These are phyloP conservation scores for Xylogone sp. DNA, from an alignment of 2,329 filamentous ascomycete species.

Conservation along the genomic window DNA sequence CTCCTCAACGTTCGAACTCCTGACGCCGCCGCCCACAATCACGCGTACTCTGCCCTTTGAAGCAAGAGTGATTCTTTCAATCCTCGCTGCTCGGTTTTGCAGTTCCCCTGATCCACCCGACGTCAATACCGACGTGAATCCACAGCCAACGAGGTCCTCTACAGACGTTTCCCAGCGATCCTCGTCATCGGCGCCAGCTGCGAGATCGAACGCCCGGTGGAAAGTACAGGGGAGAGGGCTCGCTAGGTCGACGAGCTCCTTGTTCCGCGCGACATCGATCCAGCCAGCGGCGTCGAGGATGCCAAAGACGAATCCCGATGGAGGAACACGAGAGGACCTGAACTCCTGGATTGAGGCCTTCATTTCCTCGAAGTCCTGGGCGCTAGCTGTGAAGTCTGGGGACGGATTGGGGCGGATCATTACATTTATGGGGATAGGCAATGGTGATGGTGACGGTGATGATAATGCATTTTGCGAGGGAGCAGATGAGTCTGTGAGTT, in stretches of 20 bases:
- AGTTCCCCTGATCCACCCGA: slow-evolving; percentile 39
- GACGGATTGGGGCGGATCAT: slow-evolving; percentile 48
- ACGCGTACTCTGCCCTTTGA: slow-evolving; percentile 33
- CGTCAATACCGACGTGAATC: slow-evolving; percentile 44
- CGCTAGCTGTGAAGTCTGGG: slow-evolving; percentile 40
- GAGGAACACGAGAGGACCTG: slow-evolving; percentile 19
- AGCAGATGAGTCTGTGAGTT: slow-evolving; percentile 10
- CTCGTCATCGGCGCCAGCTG: slow-evolving; percentile 10
- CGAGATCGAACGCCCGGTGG: slow-evolving; percentile 47
- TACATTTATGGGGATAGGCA: slow-evolving; percentile 39
- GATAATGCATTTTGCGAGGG: slow-evolving; percentile 1
- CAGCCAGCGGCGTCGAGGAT: slow-evolving; percentile 30
- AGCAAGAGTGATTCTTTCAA: slow-evolving; percentile 1
- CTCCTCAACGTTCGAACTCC: slow-evolving; percentile 36
- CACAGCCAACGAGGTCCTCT: slow-evolving; percentile 34
- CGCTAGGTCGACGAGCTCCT: slow-evolving; percentile 37
- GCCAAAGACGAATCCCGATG: slow-evolving; percentile 49
- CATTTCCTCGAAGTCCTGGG: slow-evolving; percentile 40
- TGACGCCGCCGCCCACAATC: slow-evolving; percentile 48
- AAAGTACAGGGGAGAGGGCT: slow-evolving; percentile 44
- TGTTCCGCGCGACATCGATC: slow-evolving; percentile 39
- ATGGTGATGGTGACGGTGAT: background rate
- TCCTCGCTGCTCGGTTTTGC: slow-evolving; percentile 9
- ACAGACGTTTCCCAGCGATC: slow-evolving; percentile 25
- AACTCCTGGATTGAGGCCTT: slow-evolving; percentile 32